phyloP scores from a whole-genome alignment of 2,329 filamentous ascomycete genomes.

The Rutstroemia sp. region DNA sequence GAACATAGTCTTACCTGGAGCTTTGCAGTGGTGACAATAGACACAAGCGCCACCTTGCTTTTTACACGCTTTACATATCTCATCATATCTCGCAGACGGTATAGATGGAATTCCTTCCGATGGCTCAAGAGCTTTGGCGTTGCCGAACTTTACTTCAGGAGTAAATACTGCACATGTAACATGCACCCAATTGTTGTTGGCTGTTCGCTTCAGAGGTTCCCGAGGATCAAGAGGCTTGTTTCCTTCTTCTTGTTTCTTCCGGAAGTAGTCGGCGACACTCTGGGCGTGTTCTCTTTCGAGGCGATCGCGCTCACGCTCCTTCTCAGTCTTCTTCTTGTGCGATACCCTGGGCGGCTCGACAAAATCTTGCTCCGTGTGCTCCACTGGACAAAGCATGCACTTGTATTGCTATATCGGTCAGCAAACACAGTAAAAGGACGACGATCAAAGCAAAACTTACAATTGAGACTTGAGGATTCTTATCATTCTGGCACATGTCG shows the following conservation, averaged over 20 bases:
- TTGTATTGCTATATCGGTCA: constrained; percentile 61
- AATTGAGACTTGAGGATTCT: constrained; percentile 85
- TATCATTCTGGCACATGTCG: constrained; percentile 93
- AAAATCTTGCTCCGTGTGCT: constrained; percentile 73
- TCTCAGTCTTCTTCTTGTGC: constrained; percentile 85
- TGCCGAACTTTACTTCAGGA: constrained; percentile 87
- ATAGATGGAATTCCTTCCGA: constrained; percentile 89
- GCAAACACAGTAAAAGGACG: constrained; percentile 21
- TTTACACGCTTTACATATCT: constrained; percentile 80
- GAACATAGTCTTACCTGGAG: constrained; percentile 30
- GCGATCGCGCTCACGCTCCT: constrained; percentile 82
- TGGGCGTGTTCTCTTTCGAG: constrained; percentile 76
- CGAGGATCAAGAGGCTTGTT: constrained; percentile 78
- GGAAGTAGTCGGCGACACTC: constrained; percentile 74
- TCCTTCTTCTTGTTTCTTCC: constrained; percentile 72
- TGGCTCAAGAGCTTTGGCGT: constrained; percentile 71
- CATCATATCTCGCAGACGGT: constrained; percentile 56
- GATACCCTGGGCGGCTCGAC: constrained; percentile 73
- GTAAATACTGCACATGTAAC: constrained; percentile 90
- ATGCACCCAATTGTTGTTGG: constrained; percentile 97
- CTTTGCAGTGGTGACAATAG: constrained; percentile 67
- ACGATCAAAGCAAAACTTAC: constrained; percentile 41
- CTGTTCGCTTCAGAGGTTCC: constrained; percentile 87
- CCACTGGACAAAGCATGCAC: constrained; percentile 84
- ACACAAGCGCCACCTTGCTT: constrained; percentile 70